A percentile compares a stretch with the other conserved stretches of the same genome.
These are phyloP conservation scores for Physcomitrium patens DNA, from an alignment of 225 moss, liverwort and hornwort species.

Conservation along the genomic window DNA sequence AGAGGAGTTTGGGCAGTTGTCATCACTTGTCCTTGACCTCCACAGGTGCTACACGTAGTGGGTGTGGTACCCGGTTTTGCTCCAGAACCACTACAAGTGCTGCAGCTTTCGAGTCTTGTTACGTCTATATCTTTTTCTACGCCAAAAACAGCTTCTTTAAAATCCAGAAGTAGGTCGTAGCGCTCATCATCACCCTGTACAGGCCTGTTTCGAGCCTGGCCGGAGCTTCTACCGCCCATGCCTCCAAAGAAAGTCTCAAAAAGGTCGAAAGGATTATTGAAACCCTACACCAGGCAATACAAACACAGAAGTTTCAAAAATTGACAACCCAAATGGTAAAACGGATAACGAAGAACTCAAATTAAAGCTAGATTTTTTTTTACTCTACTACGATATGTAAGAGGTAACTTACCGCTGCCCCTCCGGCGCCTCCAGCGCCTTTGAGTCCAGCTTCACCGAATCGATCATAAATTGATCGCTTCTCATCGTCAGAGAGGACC, in stretches of 20 bases:
- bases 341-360: not conserved
- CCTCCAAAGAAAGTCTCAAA: slow-evolving; percentile 99
- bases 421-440: slow-evolving; percentile 84
- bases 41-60: slow-evolving; percentile 80
- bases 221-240: slow-evolving; percentile 71
- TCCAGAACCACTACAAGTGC: slow-evolving; percentile 89
- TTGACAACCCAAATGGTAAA: slow-evolving; percentile 4
- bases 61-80: slow-evolving; percentile 88
- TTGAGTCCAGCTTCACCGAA: slow-evolving; percentile 98
- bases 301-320: not conserved
- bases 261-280: slow-evolving; percentile 95
- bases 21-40: slow-evolving; percentile 97
- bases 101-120: slow-evolving; percentile 88
- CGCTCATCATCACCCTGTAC: slow-evolving; percentile 98
- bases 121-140: slow-evolving; percentile 95
- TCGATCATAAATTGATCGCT: slow-evolving; percentile 90
- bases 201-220: slow-evolving; percentile 77
- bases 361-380: slow-evolving; percentile 13
- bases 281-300: slow-evolving; percentile 61
- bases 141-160: slow-evolving; percentile 93
- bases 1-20: slow-evolving; percentile 96
- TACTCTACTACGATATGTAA: not conserved
- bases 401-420: slow-evolving; percentile 68
- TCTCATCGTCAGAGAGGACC: slow-evolving; percentile 98
- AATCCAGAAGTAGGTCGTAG: slow-evolving; percentile 85